phyloP scores from a whole-genome alignment of 2,329 filamentous ascomycete genomes.

The Penicillium sp. region DNA sequence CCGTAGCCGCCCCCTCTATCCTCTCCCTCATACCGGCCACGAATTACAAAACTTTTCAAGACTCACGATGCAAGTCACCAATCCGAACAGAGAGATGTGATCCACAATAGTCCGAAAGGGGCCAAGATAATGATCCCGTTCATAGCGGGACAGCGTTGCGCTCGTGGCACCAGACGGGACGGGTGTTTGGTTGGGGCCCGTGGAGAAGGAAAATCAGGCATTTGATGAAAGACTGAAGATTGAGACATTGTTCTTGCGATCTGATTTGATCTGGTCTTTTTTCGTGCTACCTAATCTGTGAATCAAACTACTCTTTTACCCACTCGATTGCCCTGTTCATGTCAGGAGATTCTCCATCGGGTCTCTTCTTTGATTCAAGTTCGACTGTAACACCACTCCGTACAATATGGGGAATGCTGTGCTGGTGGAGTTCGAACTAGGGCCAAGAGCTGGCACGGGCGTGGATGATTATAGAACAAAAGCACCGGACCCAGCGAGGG shows the following conservation, averaged over 20 bases:
- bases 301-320: not conserved
- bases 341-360: not conserved
- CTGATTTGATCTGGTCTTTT: not conserved
- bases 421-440: slow-evolving; percentile 10
- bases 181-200: not conserved
- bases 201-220: not conserved
- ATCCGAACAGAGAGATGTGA: not conserved
- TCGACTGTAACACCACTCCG: not conserved
- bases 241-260: not conserved
- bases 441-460: slow-evolving; percentile 9
- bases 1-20: not conserved
- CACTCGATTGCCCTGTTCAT: not conserved
- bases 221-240: slow-evolving; percentile 4
- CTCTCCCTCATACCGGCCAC: not conserved
- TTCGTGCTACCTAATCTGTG: not conserved
- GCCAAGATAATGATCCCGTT: slow-evolving; percentile 6
- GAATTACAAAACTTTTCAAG: not conserved
- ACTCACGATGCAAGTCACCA: not conserved
- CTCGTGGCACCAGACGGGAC: slow-evolving; percentile 21
- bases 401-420: slow-evolving; percentile 26
- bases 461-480: not conserved
- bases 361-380: not conserved
- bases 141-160: slow-evolving; percentile 9
- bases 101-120: not conserved
- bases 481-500: not conserved